A percentile compares a stretch with the other conserved stretches of the same genome.
Conservation (phyloP, 495 filamentous ascomycete genomes). For the Pyrenula aspistea region DNA sequence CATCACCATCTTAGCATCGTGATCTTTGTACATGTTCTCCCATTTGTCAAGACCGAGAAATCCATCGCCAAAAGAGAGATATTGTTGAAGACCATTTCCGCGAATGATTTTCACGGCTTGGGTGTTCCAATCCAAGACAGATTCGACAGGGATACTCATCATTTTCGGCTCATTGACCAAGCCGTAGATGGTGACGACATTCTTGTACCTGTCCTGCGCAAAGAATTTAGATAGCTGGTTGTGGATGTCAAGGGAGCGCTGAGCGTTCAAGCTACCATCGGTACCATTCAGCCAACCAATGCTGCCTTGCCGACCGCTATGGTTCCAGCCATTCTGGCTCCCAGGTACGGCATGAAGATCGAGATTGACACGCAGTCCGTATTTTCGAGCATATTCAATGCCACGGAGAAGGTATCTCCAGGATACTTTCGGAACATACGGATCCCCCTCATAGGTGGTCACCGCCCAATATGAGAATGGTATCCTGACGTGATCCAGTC, state of each 20-base stretch:
- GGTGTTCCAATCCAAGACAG: constrained; percentile 59
- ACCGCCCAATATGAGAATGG: constrained; percentile 95
- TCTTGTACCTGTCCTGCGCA: constrained; percentile 71
- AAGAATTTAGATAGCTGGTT: constrained; percentile 73
- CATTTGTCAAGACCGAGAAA: constrained; percentile 73
- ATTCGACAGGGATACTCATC: constrained; percentile 42
- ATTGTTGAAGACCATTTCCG: constrained; percentile 53
- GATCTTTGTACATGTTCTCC: constrained; percentile 52
- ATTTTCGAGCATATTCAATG: constrained; percentile 88
- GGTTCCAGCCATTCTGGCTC: constrained; percentile 86
- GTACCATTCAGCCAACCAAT: constrained; percentile 77
- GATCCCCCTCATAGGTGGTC: constrained; percentile 71
- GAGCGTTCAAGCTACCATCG: constrained; percentile 44
- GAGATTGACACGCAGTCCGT: constrained; percentile 87
- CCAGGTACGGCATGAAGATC: constrained; percentile 81
- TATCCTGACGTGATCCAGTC: constrained; percentile 92
- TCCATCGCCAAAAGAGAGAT: constrained; percentile 69
- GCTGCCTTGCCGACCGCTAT: constrained; percentile 60
- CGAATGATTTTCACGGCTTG: constrained; percentile 52
- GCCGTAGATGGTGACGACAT: constrained; percentile 74
- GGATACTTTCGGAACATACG: constrained; percentile 73
- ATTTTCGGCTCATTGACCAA: constrained; percentile 81
- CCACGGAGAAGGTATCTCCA: constrained; percentile 92
- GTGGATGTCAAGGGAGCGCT: constrained; percentile 74
- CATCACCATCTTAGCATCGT: constrained; percentile 46